Evolutionary conservation across 805 yeast genomes (phyloP).

Genomic region (Candida xyloterini): DNA sequence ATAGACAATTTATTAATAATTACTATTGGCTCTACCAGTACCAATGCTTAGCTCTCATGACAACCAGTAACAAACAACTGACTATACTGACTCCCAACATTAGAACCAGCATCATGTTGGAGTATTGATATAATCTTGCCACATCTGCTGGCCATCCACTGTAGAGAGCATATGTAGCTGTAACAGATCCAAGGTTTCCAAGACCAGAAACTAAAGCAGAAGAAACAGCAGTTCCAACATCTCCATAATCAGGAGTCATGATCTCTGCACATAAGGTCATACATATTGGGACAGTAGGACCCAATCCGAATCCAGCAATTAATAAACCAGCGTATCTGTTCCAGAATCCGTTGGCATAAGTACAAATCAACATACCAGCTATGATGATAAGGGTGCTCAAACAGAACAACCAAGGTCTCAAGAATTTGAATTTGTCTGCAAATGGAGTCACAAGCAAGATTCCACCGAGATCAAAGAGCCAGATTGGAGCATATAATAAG

Average conservation of each 20-base stretch:
- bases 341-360: slow-evolving; percentile 75
- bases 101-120: slow-evolving; percentile 81
- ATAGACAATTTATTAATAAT: slow-evolving; percentile 8
- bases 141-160: slow-evolving; percentile 83
- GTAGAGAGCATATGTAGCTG: slow-evolving; percentile 82
- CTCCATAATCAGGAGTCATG: slow-evolving; percentile 68
- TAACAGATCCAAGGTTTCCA: slow-evolving; percentile 83
- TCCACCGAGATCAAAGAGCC: slow-evolving; percentile 81
- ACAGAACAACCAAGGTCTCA: slow-evolving; percentile 61
- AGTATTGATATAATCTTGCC: slow-evolving; percentile 56
- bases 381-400: slow-evolving; percentile 65
- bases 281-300: slow-evolving; percentile 86
- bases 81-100: slow-evolving; percentile 74
- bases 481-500: slow-evolving; percentile 80
- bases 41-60: slow-evolving; percentile 20
- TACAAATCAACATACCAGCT: slow-evolving; percentile 69
- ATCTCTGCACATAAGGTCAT: slow-evolving; percentile 84
- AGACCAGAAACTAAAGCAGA: slow-evolving; percentile 82
- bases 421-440: slow-evolving; percentile 63
- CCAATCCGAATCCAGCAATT: slow-evolving; percentile 82
- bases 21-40: slow-evolving; percentile 21
- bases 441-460: slow-evolving; percentile 74
- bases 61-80: slow-evolving; percentile 37
- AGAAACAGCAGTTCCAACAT: slow-evolving; percentile 79
- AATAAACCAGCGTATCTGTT: slow-evolving; percentile 74